Evolutionary conservation across 257 asterid genomes (phyloP).

Genomic region (Nemophila menziesii): DNA sequence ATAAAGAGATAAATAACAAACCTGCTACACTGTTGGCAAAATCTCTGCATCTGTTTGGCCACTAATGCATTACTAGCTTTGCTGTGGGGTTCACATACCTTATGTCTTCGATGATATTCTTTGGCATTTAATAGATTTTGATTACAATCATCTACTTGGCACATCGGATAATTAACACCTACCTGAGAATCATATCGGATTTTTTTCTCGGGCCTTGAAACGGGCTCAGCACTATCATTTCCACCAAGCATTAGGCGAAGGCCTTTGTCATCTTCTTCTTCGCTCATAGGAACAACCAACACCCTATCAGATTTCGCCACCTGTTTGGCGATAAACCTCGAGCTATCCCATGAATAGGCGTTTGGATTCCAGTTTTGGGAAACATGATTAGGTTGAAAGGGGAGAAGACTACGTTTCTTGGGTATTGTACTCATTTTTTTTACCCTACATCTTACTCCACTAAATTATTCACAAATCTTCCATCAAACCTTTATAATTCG

Average conservation of each 20-base stretch:
- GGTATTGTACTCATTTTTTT: no score
- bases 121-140: slow-evolving; percentile 5
- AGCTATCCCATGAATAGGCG: background rate
- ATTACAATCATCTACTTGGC: slow-evolving; percentile 11
- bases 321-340: background rate
- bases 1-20: background rate
- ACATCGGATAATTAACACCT: background rate
- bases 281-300: background rate
- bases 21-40: slow-evolving; percentile 13
- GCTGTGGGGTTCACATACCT: slow-evolving; percentile 7
- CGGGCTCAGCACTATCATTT: background rate
- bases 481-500: no score
- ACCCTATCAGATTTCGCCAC: background rate
- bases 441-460: no score
- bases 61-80: slow-evolving; percentile 4
- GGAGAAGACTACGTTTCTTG: slow-evolving; percentile 3
- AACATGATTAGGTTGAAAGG: background rate
- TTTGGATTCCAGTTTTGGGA: slow-evolving; percentile 2
- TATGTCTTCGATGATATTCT: slow-evolving; percentile 9
- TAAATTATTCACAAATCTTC: no score
- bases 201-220: background rate
- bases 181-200: background rate
- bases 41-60: slow-evolving; percentile 5
- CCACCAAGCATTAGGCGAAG: slow-evolving; percentile 2
- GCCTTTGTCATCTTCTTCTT: background rate